phyloP scores from a whole-genome alignment of 1,139 yeast genomes.

The Hemisphaericaspora xylanilytica region DNA sequence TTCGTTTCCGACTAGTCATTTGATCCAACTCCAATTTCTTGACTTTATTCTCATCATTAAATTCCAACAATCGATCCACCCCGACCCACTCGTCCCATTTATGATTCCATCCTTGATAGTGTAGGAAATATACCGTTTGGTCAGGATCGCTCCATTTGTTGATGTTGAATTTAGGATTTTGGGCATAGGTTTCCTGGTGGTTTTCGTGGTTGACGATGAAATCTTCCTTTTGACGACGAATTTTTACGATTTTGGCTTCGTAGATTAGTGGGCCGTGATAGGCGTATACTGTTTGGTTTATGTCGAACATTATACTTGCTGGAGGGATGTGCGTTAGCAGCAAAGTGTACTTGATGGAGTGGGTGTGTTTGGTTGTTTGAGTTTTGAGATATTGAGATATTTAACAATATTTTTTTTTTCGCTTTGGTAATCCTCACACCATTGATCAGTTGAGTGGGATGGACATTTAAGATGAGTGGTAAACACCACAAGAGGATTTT shows the following conservation, averaged over 20 bases:
- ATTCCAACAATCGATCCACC: conserved; percentile 61
- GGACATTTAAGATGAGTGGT: too few relatives aligned
- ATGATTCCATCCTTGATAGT: conserved; percentile 93
- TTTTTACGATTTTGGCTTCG: conserved; percentile 76
- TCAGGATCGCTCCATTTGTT: conserved; percentile 9
- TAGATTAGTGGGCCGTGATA: conserved; percentile 90
- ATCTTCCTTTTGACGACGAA: conserved; percentile 52
- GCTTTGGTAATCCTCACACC: too few relatives aligned
- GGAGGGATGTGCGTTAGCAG: too few relatives aligned
- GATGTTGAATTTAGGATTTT: conserved; percentile 12
- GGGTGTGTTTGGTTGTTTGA: not conserved
- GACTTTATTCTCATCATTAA: conserved; percentile 64
- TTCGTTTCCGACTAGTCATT: conserved; percentile 25
- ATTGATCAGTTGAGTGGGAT: too few relatives aligned
- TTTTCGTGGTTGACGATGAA: conserved; percentile 12
- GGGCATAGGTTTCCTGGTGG: conserved; percentile 12
- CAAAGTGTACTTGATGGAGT: too few relatives aligned
- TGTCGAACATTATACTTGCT: conserved; percentile 15
- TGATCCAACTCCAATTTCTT: conserved; percentile 67
- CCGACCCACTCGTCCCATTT: conserved; percentile 98
- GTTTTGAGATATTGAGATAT: not conserved
- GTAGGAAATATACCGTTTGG: conserved; percentile 55
- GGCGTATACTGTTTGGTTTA: conserved; percentile 63
- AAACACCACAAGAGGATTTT: too few relatives aligned
- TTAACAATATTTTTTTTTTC: too few relatives aligned